Evolutionary conservation across 1,139 yeast species (phyloP), one percentile per base, ranked within the genome.

Genomic region (Candida sanyaensis): DNA sequence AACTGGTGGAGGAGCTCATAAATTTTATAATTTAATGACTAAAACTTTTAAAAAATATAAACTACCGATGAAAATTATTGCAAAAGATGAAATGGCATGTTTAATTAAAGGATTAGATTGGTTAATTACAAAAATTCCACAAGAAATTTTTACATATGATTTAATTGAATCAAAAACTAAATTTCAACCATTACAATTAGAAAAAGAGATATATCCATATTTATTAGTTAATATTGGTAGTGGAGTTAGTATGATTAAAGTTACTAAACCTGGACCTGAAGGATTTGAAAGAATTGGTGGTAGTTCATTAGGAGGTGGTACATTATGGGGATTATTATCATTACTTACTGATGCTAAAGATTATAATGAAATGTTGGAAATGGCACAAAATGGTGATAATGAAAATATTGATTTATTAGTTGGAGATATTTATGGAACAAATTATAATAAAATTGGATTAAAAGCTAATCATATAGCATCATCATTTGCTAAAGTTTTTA

Each of bases 1-100:
- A n/a, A 93, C 99, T 0, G 99, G 99, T 6, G 99, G 99, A 1
- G 99, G 99, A 1, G 87, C 98, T 2, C 90, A 86, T 69, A 92
- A 92, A 66, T 92, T 86, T 61, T 81, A 88, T 58, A 85, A 86
- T 51, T 70, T 81, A 45, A 73, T 93, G 75, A 73, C 76, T 30
- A 65, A 71, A 17, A 81, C 83, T 42, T 81, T 92, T 50, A 74
- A 77, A 36, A 69, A 70, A 44, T 58, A 66, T 45, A 65, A 65
- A 33, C 60, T 74, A 40, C 79, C 80, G 13, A 72, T 74, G 75
- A 65, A 71, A 44, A 73, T 73, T 41, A 65, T 71, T 21, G 77
- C 77, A 40, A 86, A 86, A 55, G 99, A 93, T 64, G 99, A 93
- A 65, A 93, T 95, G 97, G 96, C 86, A 61, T 91, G 98, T 61